Evolutionary conservation across 805 yeast genomes (phyloP), one percentile per base, ranked within the genome.

Genomic region (Brettanomyces bruxellensis): DNA sequence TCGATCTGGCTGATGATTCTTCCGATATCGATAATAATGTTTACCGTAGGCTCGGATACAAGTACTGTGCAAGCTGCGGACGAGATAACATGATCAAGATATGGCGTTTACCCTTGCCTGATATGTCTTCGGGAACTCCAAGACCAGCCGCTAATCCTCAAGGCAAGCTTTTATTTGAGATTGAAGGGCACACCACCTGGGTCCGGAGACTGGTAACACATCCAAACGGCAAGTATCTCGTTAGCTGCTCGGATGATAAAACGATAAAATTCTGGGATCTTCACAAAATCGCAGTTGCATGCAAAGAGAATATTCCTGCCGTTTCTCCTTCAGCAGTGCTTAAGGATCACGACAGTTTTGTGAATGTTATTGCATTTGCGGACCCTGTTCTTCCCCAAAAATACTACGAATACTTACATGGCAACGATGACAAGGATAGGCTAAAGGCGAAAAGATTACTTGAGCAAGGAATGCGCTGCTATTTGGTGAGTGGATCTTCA

Each of bases 181-280:
- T 87, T 9, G 56, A 65, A 5, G 96, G 93, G 2, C 97, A 90
- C 62, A 78, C 79, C 43, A 85, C 93, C 8, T 90, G 98, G 98
- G 84, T 91, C 1, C 76, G 83, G 50, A 75, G 79, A 6, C 55
- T 89, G 5, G 67, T 68, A 8, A 65, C 84, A 42, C 95, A 88
- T 62, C 95, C 95, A 1, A 79, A 77, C 53, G 95, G 93, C 0
- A 70, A 79, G 37, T 79, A 76, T 53, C 59, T 88, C 14, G 69
- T 83, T 41, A 79, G 88, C 40, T 82, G 84, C 14, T 73, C 90
- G 14, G 98, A 90, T 61, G 97, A 90, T 61, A 80, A 80, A 51
- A 68, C 80, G 1, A 73, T 90, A 34, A 75, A 79, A 47, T 65
- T 86, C 18, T 90, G 97, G 97, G 91, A 89, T 68, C 60, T 82